Conservation (phyloP, 2,329 filamentous ascomycete genomes). For the Orbilia quercus region DNA sequence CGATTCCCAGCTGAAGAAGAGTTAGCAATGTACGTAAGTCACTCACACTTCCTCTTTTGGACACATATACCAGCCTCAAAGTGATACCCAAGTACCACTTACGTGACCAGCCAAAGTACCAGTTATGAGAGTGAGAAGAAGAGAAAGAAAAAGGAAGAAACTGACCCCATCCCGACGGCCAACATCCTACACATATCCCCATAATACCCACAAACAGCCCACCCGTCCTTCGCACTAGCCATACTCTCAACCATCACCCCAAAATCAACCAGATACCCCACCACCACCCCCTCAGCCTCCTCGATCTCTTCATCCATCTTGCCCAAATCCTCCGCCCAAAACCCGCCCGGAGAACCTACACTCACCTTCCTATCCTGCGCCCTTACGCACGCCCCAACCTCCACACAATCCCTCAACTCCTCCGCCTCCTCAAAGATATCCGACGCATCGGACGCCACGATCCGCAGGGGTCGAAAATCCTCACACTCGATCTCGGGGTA, state of each 20-base stretch:
- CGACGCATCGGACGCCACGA: conserved; percentile 46
- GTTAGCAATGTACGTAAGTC: conserved; percentile 18
- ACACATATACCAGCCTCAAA: neutral
- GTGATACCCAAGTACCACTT: conserved; percentile 7
- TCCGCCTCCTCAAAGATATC: conserved; percentile 34
- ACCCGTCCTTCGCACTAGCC: conserved; percentile 29
- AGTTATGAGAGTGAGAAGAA: conserved; percentile 11
- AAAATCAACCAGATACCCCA: conserved; percentile 44
- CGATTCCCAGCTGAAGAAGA: conserved; percentile 43
- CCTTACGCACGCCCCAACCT: conserved; percentile 17
- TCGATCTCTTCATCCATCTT: conserved; percentile 30
- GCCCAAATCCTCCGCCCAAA: conserved; percentile 46
- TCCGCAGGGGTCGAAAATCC: conserved; percentile 22
- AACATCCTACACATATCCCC: conserved; percentile 54
- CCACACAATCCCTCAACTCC: conserved; percentile 23
- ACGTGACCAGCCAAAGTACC: too few relatives aligned
- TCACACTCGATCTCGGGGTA: conserved; percentile 23
- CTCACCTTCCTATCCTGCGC: conserved; percentile 42
- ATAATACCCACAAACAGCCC: conserved; percentile 49
- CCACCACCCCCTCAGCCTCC: conserved; percentile 38
- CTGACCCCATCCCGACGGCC: conserved; percentile 55
- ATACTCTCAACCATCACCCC: conserved; percentile 35
- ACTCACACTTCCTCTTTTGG: conserved; percentile 18
- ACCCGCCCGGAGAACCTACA: conserved; percentile 45
- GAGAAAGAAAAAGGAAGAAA: neutral